Evolutionary conservation across 2,329 filamentous ascomycete species (phyloP).

Genomic region (Arthrobotrys megalospora): DNA sequence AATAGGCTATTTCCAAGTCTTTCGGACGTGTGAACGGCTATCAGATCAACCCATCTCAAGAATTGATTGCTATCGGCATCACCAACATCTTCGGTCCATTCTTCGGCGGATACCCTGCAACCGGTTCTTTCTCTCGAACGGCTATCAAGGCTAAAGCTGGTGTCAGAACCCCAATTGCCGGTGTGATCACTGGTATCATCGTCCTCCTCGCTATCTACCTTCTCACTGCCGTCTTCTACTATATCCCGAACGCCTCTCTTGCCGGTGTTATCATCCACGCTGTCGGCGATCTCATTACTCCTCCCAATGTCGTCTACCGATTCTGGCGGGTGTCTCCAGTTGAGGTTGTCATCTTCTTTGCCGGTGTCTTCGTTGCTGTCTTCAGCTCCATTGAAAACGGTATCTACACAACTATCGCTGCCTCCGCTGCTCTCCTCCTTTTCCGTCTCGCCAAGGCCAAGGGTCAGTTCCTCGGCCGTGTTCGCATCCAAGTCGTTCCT

Average conservation of each 20-base stretch:
- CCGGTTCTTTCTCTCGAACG: slow-evolving; percentile 94
- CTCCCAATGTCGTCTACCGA: slow-evolving; percentile 90
- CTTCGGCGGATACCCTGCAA: slow-evolving; percentile 90
- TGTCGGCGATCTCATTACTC: slow-evolving; percentile 90
- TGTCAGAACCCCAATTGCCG: slow-evolving; percentile 89
- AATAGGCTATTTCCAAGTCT: slow-evolving; percentile 85
- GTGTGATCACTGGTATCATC: slow-evolving; percentile 86
- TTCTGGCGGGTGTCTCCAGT: slow-evolving; percentile 95
- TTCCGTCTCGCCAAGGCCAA: slow-evolving; percentile 86
- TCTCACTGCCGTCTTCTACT: slow-evolving; percentile 89
- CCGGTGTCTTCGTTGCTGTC: slow-evolving; percentile 89
- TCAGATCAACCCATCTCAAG: slow-evolving; percentile 93
- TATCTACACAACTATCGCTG: slow-evolving; percentile 86
- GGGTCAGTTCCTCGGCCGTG: slow-evolving; percentile 85
- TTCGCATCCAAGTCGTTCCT: slow-evolving; percentile 84
- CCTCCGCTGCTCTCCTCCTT: slow-evolving; percentile 83
- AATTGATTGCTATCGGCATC: slow-evolving; percentile 93
- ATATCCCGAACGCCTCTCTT: slow-evolving; percentile 85
- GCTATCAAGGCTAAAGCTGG: slow-evolving; percentile 98
- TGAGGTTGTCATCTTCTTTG: slow-evolving; percentile 92
- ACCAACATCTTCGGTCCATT: slow-evolving; percentile 92
- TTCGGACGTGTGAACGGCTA: slow-evolving; percentile 98
- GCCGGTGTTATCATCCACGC: slow-evolving; percentile 95
- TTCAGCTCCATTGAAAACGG: slow-evolving; percentile 92
- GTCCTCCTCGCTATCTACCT: slow-evolving; percentile 93